Evolutionary conservation across 2,329 filamentous ascomycete genomes (phyloP).

Genomic region (Calonectria honghensis): DNA sequence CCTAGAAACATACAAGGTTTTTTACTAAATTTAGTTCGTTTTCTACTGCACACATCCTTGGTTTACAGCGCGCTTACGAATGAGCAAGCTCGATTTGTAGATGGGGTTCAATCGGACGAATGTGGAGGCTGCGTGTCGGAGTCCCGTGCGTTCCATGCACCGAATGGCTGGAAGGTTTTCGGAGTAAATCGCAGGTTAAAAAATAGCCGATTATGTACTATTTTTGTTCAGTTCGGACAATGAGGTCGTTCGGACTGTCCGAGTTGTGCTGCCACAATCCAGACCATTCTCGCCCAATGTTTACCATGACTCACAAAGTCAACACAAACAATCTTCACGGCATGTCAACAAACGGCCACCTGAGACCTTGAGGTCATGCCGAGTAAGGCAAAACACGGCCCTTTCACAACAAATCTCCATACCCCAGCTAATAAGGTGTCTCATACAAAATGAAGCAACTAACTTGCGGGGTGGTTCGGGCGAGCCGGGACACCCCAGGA

Average conservation of each 20-base stretch:
- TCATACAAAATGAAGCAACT: not conserved
- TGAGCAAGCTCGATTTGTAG: not conserved
- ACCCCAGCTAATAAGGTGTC: slow-evolving; percentile 5
- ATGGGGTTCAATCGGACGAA: not conserved
- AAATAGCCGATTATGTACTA: not conserved
- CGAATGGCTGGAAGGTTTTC: not conserved
- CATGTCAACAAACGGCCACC: not conserved
- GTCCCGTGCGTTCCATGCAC: not conserved
- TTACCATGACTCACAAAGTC: not conserved
- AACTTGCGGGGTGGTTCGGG: slow-evolving; percentile 12
- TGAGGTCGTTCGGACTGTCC: not conserved
- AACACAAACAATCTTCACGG: not conserved
- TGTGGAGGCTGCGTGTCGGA: not conserved
- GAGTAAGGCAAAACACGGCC: not conserved
- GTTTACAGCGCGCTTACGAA: not conserved
- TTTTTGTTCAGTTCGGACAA: not conserved
- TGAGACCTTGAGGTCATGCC: not conserved
- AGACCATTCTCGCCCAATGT: not conserved
- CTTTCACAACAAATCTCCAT: not conserved
- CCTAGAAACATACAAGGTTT: too few species aligned
- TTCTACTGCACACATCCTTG: too few species aligned
- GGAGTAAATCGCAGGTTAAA: not conserved
- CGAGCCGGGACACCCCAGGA: slow-evolving; percentile 4
- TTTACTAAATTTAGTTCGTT: too few species aligned
- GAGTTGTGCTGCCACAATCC: not conserved